Evolutionary conservation across 2,329 filamentous ascomycete genomes (phyloP).

Genomic region (Beauveria pseudobassiana): DNA sequence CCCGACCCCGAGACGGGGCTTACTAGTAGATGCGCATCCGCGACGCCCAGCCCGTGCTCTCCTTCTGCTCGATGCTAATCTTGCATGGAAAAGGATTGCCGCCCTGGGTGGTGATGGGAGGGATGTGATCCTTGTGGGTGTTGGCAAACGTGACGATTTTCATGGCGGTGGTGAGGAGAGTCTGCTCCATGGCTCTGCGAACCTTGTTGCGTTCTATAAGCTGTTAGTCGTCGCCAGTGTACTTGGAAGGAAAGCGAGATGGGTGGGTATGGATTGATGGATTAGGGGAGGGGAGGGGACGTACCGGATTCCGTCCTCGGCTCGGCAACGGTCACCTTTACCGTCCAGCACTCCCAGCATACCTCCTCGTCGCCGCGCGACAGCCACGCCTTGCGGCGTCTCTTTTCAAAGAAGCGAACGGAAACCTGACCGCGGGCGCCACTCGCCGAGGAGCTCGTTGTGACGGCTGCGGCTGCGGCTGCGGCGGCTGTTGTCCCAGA

Average conservation of each 20-base stretch:
- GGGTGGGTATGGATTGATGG: neutral
- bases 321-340: conserved; percentile 88
- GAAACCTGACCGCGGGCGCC: conserved; percentile 65
- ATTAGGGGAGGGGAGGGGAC: conserved; percentile 19
- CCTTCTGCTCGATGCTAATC: conserved; percentile 79
- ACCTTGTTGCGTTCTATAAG: conserved; percentile 73
- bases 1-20: neutral
- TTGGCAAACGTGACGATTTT: conserved; percentile 87
- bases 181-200: conserved; percentile 83
- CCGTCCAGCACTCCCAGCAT: conserved; percentile 93
- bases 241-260: too few relatives aligned
- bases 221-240: neutral
- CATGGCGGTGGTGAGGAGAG: conserved; percentile 76
- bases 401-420: conserved; percentile 94
- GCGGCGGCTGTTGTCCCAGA: neutral
- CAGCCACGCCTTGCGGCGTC: conserved; percentile 71
- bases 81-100: conserved; percentile 95
- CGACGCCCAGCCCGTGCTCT: conserved; percentile 64
- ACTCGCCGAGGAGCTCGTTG: conserved; percentile 26
- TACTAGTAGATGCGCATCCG: conserved; percentile 66
- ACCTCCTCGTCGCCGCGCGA: conserved; percentile 83
- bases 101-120: conserved; percentile 88
- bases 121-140: conserved; percentile 88
- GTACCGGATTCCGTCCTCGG: conserved; percentile 81
- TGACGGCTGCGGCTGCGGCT: conserved; percentile 14